Base-by-base conservation (phyloP, 352 stramenopile species). In the Pythium diclinum region DNA sequence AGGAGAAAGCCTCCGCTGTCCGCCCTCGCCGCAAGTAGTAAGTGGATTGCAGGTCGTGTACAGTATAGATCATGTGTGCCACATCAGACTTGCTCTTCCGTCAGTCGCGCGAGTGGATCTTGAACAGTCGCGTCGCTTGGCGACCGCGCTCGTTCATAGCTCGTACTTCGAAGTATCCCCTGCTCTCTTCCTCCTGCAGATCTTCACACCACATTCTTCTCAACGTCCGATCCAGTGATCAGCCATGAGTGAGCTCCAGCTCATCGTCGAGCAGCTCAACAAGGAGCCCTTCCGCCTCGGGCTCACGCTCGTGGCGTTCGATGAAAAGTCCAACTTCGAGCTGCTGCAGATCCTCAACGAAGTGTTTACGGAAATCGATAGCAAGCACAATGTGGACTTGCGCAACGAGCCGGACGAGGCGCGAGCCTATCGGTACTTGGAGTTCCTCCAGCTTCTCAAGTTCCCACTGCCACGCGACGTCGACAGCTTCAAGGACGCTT, bases 361-460 rank as follows among this genome's bases (percentile, higher is more conserved):
- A 64, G 89, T 98, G 14, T 89, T 98, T 65, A 76, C 76, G 17
- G 83, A 94, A 62, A 92, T 98, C 59, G 89, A 98, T 72, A 69
- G 69, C 21, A 81, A 91, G 34, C 80, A 96, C 63, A 83, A 89
- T 40, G 82, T 95, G 40, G 90, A 98, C 68, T 58, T 97, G 40
- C 83, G 89, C 7, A 73, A 76, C n/a, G 87, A 96, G 60, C 67
- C 81, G 1, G 83, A 95, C 65, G 86, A 97, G 38, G 72, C 79
- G 56, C 71, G 87, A 21, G 81, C 87, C 17, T 78, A 85, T 30
- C 79, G 93, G 25, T 96, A 98, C 61, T 73, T 96, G 56, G 81
- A 95, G 65, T 98, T 98, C 63, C 79, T 99, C 11, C 76, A 89
- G 56, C 77, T 98, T 52, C 88, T 98, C 70, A 98, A 98, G 76